Percentiles rank a stretch among this genome's conserved stretches.
phyloP scores from a whole-genome alignment of 106 monocot species.

The Iris macrosiphon region DNA sequence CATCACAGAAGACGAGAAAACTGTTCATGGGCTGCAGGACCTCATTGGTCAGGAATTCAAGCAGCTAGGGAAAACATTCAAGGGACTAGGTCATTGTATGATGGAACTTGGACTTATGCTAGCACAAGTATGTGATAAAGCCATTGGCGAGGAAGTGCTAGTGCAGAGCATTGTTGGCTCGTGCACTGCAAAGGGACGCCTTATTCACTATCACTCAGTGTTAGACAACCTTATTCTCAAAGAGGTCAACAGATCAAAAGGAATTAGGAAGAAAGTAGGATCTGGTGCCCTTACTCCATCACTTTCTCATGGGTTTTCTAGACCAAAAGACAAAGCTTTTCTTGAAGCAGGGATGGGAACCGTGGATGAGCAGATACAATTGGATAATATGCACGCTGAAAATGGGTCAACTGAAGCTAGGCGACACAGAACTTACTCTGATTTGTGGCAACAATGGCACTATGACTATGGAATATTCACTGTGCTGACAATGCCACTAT shows the following conservation, averaged over 20 bases:
- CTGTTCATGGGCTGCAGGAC: conserved; percentile 1
- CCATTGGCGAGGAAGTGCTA: conserved; percentile 43
- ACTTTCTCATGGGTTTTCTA: background rate
- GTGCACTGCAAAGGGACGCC: conserved; percentile 73
- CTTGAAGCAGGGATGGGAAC: background rate
- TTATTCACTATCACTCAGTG: conserved; percentile 84
- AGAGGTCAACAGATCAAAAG: conserved; percentile 25
- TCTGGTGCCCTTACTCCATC: background rate
- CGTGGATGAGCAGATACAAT: background rate
- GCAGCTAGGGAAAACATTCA: conserved; percentile 48
- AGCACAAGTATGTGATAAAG: conserved; percentile 69
- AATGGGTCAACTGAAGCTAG: conserved; percentile 3
- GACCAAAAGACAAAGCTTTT: conserved; percentile 1
- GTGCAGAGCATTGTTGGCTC: conserved; percentile 60
- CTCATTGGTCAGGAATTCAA: conserved; percentile 24
- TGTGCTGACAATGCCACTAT: conserved; percentile 77
- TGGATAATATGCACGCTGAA: conserved; percentile 12
- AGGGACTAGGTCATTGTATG: conserved; percentile 74
- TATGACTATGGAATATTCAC: conserved; percentile 98
- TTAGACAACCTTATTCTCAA: conserved; percentile 51
- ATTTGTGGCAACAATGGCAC: conserved; percentile 97
- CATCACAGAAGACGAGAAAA: conserved; percentile 6
- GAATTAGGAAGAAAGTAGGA: conserved; percentile 4
- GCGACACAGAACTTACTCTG: conserved; percentile 10
- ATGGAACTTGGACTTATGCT: conserved; percentile 75